Evolutionary conservation across 2,329 filamentous ascomycete species (phyloP), one percentile per base, ranked within the genome.

Genomic region (Aspergillus fumigatiaffinis): DNA sequence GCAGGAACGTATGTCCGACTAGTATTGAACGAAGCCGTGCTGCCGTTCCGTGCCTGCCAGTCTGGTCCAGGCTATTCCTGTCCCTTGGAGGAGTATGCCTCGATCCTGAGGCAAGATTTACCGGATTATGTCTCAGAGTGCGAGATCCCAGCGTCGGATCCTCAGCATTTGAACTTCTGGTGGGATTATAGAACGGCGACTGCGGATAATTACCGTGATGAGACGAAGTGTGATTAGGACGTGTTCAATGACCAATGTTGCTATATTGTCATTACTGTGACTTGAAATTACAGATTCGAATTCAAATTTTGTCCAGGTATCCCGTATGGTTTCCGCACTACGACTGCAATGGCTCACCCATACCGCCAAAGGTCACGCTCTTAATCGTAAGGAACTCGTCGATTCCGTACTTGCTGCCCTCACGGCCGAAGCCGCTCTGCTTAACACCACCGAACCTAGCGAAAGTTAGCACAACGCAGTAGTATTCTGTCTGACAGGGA

Each of bases 371-470:
- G 1, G 82, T 83, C 49, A 87, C 77, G 69, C 82, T 89, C 81
- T 93, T 93, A 62, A 88, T 88, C 46, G 84, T 76, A 69, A 87
- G 81, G 71, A 91, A 93, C 76, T 93, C 90, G 14, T 86, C 84
- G 60, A 92, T 86, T 17, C 90, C 90, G 59, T 92, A 89, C 71
- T 86, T 83, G 61, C 87, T 88, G 8, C 90, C 90, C 73, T 94
- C 91, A 48, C 89, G 80, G 2, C 90, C 90, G 66, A 92, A 92
- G 1, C 90, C 90, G 66, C 86, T 90, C 76, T 92, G 81, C 77
- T 94, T 94, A 49, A 94, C 87, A 63, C 90, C 90, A 17, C 90
- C 90, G 69, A 94, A 94, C n/a, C 76, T 78, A 63, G 17, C 44
- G 23, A 42, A 3, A 14, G 50, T 71, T 62, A 71, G 66, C 55